Evolutionary conservation across 2,329 filamentous ascomycete genomes (phyloP).

Genomic region (Sclerotinia glacialis): DNA sequence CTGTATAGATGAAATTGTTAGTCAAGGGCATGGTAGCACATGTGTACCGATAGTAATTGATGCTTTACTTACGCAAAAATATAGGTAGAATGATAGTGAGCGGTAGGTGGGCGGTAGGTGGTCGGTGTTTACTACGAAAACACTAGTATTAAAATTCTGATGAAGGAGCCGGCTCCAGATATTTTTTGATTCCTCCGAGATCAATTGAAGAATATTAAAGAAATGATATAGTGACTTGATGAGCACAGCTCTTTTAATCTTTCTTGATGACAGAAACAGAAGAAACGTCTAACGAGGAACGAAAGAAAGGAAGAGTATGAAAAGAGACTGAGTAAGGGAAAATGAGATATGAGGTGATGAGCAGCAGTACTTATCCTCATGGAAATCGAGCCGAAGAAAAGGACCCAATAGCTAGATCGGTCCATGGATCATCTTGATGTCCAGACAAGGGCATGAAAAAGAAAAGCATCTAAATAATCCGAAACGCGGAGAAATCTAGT

Average conservation of each 20-base stretch:
- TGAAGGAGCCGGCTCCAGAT: conserved; percentile 38
- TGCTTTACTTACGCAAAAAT: conserved; percentile 31
- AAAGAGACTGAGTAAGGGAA: conserved; percentile 28
- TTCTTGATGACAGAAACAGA: conserved; percentile 31
- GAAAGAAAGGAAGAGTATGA: conserved; percentile 34
- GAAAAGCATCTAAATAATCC: conserved; percentile 28
- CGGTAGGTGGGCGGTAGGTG: conserved; percentile 9
- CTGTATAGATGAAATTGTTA: conserved; percentile 40
- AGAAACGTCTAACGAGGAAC: conserved; percentile 33
- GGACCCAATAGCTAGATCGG: conserved; percentile 17
- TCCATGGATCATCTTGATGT: conserved; percentile 1
- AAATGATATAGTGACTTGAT: conserved; percentile 35
- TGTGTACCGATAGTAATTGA: neutral
- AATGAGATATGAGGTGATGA: conserved; percentile 21
- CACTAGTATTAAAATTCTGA: conserved; percentile 34
- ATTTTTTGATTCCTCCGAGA: conserved; percentile 26
- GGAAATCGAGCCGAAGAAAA: conserved; percentile 20
- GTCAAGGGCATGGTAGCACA: conserved; percentile 9
- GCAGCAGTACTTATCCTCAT: conserved; percentile 36
- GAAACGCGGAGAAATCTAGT: conserved; percentile 36
- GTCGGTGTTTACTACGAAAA: conserved; percentile 31
- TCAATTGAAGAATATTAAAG: conserved; percentile 30
- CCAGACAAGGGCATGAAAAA: neutral
- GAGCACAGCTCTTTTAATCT: conserved; percentile 35
- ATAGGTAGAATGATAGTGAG: conserved; percentile 21